A percentile compares a stretch with the other conserved stretches of the same genome.
Evolutionary conservation across 139 green algal species (phyloP).

Genomic region (Asterochloris erici): DNA sequence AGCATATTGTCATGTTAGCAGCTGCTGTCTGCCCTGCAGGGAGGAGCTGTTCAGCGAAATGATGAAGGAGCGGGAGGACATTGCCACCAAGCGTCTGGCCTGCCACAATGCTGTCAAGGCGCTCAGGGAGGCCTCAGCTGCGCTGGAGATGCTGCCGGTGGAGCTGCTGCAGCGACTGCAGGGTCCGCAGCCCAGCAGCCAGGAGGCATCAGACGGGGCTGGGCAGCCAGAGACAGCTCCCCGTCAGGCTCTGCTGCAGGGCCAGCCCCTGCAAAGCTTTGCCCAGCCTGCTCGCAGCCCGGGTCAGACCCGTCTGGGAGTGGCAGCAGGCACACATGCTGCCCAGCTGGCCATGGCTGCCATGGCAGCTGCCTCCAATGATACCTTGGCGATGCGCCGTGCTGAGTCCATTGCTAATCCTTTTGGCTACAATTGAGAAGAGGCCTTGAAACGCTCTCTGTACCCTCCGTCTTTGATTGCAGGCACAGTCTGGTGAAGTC

Average conservation of each 20-base stretch:
- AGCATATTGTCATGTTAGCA: not conserved
- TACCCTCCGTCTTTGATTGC: no score
- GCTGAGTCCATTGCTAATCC: conserved; percentile 13
- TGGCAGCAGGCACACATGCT: conserved; percentile 3
- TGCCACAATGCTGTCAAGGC: conserved; percentile 48
- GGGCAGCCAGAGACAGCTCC: no score
- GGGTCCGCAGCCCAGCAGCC: not conserved
- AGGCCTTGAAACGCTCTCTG: not conserved
- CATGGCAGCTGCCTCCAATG: not conserved
- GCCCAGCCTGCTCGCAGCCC: not conserved
- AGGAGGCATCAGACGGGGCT: not conserved
- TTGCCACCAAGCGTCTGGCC: conserved; percentile 47
- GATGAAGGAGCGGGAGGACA: conserved; percentile 76
- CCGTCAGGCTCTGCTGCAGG: no score
- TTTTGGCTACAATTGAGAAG: conserved; percentile 2
- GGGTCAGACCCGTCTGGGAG: not conserved
- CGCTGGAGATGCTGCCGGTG: conserved; percentile 39
- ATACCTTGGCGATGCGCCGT: not conserved
- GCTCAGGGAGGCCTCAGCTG: conserved; percentile 33
- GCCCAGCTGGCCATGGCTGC: conserved; percentile 12
- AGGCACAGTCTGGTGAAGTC: no score
- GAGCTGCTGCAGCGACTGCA: conserved; percentile 16
- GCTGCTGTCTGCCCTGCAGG: conserved; percentile 23
- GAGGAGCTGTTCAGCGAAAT: conserved; percentile 76
- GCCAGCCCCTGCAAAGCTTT: not conserved